Percentiles rank a stretch among this genome's conserved stretches.
Evolutionary conservation across 306 rosid species (phyloP).

Genomic region (Senna tora): DNA sequence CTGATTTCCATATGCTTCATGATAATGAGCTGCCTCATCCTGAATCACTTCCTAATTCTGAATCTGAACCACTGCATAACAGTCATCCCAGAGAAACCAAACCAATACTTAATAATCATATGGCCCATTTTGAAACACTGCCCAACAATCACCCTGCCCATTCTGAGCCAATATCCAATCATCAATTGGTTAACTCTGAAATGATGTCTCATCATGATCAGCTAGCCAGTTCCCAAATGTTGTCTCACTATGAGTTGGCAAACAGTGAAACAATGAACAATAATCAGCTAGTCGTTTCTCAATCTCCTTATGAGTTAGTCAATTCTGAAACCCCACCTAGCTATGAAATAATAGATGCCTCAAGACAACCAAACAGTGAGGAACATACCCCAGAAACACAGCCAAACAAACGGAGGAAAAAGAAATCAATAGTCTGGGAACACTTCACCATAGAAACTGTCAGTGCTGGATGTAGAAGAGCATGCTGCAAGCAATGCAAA

Average conservation of each 20-base stretch:
- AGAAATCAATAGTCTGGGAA: constrained; percentile 96
- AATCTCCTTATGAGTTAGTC: constrained; percentile 41
- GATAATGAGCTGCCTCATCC: constrained; percentile 48
- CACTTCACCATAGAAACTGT: constrained; percentile 92
- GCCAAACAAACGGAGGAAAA: constrained; percentile 91
- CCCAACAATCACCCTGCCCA: constrained; percentile 43
- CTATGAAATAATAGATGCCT: constrained; percentile 39
- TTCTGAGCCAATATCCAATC: constrained; percentile 39
- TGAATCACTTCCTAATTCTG: constrained; percentile 8
- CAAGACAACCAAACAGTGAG: constrained; percentile 53
- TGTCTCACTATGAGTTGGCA: constrained; percentile 47
- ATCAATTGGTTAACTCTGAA: constrained; percentile 40
- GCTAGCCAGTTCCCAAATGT: constrained; percentile 35
- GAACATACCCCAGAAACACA: constrained; percentile 61
- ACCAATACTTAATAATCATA: constrained; percentile 38
- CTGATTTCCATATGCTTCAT: constrained; percentile 39
- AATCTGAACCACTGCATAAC: constrained; percentile 37
- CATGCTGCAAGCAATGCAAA: constrained; percentile 88
- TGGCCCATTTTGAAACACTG: constrained; percentile 38
- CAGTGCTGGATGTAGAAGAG: constrained; percentile 91
- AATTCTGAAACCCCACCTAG: constrained; percentile 2
- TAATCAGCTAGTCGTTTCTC: constrained; percentile 42
- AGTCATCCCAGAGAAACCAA: constrained; percentile 41
- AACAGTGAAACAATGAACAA: constrained; percentile 39
- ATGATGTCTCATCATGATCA: constrained; percentile 29